Evolutionary conservation across 208 protist genomes (phyloP).

Genomic region (Leishmania major): DNA sequence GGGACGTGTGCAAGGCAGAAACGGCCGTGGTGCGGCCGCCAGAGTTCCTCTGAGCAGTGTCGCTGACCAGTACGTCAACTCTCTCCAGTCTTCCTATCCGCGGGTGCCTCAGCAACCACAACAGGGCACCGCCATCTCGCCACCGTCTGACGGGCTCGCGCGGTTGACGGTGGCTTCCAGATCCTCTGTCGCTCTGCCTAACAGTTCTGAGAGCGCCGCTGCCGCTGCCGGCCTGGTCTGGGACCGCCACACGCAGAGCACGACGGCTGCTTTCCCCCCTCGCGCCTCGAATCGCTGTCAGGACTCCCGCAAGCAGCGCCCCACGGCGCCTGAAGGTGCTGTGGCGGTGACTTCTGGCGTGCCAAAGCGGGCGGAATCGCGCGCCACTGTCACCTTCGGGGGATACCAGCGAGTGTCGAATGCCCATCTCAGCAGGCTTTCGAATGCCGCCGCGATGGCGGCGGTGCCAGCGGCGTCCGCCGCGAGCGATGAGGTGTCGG

Average conservation of each 20-base stretch:
- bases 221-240: neutral
- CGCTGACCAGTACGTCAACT: conserved; percentile 25
- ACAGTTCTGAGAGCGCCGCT: neutral
- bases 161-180: neutral
- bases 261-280: neutral
- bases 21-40: neutral
- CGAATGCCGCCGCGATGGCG: neutral
- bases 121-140: neutral
- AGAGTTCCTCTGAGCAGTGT: conserved; percentile 10
- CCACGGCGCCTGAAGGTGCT: neutral
- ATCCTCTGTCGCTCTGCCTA: neutral
- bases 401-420: conserved; percentile 17
- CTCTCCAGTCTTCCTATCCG: conserved; percentile 26
- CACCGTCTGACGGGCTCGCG: neutral
- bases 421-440: conserved; percentile 5
- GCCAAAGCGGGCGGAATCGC: conserved; percentile 13
- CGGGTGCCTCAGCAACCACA: conserved; percentile 13
- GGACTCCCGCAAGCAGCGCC: neutral
- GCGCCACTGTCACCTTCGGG: neutral
- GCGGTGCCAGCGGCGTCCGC: neutral
- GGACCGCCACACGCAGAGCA: neutral
- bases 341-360: neutral
- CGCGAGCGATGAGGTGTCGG: neutral
- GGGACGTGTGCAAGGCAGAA: neutral
- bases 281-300: neutral